Evolutionary conservation across 1,284 basidiomycete species (phyloP).

Genomic region (Cutaneotrichosporon curvatum): DNA sequence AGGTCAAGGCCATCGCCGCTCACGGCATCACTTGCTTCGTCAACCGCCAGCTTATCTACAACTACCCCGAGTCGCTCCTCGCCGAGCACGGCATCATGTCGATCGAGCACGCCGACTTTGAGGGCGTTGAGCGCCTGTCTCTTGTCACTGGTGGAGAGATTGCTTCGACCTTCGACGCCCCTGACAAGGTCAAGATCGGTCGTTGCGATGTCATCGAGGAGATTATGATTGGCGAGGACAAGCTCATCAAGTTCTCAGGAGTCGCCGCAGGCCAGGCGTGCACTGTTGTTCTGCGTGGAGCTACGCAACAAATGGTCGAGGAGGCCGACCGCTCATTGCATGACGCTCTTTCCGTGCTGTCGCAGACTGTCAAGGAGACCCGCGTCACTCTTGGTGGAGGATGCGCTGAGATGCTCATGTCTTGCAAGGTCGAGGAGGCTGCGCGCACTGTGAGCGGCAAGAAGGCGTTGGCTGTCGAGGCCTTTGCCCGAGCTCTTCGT

Average conservation of each 20-base stretch:
- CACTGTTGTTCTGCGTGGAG: conserved; percentile 93
- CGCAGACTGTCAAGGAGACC: conserved; percentile 96
- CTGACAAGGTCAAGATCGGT: conserved; percentile 89
- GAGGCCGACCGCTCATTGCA: conserved; percentile 97
- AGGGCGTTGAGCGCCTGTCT: conserved; percentile 92
- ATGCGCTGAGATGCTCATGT: conserved; percentile 97
- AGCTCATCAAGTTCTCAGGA: conserved; percentile 98
- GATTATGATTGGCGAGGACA: conserved; percentile 99
- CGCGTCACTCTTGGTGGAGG: conserved; percentile 90
- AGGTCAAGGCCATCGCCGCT: conserved; percentile 87
- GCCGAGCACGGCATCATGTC: conserved; percentile 90
- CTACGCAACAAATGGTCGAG: conserved; percentile 97
- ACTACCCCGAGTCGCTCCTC: conserved; percentile 93
- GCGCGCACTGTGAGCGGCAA: conserved; percentile 83
- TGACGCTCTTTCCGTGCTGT: conserved; percentile 93
- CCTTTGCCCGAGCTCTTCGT: conserved; percentile 78
- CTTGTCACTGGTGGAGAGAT: conserved; percentile 98
- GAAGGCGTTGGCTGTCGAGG: conserved; percentile 90
- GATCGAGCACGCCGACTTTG: conserved; percentile 99
- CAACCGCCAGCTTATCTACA: conserved; percentile 98
- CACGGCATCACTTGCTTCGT: conserved; percentile 98
- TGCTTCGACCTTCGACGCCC: conserved; percentile 87
- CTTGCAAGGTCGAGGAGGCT: conserved; percentile 83
- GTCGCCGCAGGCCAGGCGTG: conserved; percentile 98
- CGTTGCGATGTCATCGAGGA: conserved; percentile 94